These are phyloP conservation scores for Diaporthe sp. DNA, from an alignment of 2,329 filamentous ascomycete species.

Conservation along the genomic window DNA sequence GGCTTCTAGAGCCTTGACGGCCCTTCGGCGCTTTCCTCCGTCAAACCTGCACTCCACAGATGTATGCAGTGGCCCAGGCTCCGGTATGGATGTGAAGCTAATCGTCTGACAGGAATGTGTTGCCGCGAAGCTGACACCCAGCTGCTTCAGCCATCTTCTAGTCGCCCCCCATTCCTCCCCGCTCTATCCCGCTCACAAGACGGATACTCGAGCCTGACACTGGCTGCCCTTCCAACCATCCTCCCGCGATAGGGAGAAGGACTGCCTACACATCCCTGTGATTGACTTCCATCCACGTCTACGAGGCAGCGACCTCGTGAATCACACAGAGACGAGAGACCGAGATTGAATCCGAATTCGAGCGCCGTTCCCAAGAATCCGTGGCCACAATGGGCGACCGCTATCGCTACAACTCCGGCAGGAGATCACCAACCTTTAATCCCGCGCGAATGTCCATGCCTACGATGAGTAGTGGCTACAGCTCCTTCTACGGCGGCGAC, in stretches of 20 bases:
- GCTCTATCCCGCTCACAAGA: slow-evolving; percentile 14
- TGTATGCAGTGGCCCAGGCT: slow-evolving; percentile 29
- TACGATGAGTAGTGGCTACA: slow-evolving; percentile 59
- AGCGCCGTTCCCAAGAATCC: neutral
- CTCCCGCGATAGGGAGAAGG: slow-evolving; percentile 19
- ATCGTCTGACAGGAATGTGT: slow-evolving; percentile 34
- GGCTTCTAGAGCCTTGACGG: neutral
- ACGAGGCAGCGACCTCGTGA: neutral
- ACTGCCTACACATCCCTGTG: neutral
- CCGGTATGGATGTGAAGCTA: slow-evolving; percentile 12
- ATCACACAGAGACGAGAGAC: neutral
- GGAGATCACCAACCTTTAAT: slow-evolving; percentile 61
- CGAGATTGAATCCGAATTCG: neutral
- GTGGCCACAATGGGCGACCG: slow-evolving; percentile 61
- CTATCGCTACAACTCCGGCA: slow-evolving; percentile 57
- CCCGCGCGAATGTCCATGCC: slow-evolving; percentile 69
- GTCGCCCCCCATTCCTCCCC: slow-evolving; percentile 23
- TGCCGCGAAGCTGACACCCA: slow-evolving; percentile 20
- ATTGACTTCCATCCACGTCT: neutral
- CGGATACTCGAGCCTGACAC: neutral
- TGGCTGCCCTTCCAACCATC: slow-evolving; percentile 15
- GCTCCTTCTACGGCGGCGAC: slow-evolving; percentile 65
- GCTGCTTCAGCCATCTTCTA: slow-evolving; percentile 22
- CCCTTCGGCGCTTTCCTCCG: neutral
- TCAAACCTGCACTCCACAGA: neutral